Base-by-base conservation (phyloP, 2,329 filamentous ascomycete species). In the Fusarium duplospermum region DNA sequence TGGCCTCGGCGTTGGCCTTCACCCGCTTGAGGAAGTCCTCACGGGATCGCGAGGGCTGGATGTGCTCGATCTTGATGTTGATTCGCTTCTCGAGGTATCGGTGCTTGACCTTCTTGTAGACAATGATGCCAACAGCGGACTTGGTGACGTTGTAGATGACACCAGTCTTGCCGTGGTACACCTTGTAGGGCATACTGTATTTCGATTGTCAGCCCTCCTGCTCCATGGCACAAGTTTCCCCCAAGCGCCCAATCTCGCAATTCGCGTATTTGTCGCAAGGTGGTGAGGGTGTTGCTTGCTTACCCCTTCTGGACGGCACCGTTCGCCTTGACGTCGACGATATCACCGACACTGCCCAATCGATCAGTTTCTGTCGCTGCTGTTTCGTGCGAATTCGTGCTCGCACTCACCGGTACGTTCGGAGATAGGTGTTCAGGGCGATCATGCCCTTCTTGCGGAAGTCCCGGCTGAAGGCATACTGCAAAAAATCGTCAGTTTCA, bases 31-130 rank as follows among this genome's bases (percentile, higher is more conserved):
- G 87, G 91, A 99, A 98, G 86, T 96, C 96, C 83, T 98, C 96
- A 84, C 96, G 92, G 83, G 96, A 98, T 86, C 96, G 93, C 81
- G 96, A 98, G 85, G 94, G 93, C 83, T 89, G 88, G 88, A 99
- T 91, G 93, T 99, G 96, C 93, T 99, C 96, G 87, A 98, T 88
- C 85, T 96, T 94, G 89, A 99, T 90, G 92, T 98, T 98, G 90
- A 99, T 92, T 87, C 96, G 96, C 95, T 99, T 99, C 94, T 99
- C 96, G 86, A 99, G 91, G 92, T 98, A 99, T 84, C 96, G 94
- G 93, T 98, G 96, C 89, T 95, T 95, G 86, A 99, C 96, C 87
- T 97, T 94, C 92, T 98, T 98, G 93, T 97, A 96, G 89, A 99
- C 94, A 89, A 99, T 98, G 87, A 99, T 93, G 83, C 96, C 96